Evolutionary conservation across 805 yeast species (phyloP).

Genomic region (Zygotorulaspora danielsina): DNA sequence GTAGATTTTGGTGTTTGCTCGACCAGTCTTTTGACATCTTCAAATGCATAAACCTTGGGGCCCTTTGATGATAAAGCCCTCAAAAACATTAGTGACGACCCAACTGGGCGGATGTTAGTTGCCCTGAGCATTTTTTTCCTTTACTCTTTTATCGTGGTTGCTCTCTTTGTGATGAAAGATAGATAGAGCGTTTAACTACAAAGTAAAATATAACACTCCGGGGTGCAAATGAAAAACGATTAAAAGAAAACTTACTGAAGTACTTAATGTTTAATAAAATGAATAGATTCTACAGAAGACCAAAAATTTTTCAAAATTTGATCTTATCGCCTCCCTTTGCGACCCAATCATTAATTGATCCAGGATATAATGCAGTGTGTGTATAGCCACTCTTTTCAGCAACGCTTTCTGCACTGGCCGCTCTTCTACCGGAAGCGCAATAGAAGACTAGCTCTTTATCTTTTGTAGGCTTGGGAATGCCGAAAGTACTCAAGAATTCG

Average conservation of each 20-base stretch:
- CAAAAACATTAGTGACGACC: slow-evolving; percentile 5
- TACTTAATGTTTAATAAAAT: too few species aligned
- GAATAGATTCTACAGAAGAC: too few species aligned
- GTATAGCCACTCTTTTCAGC: slow-evolving; percentile 79
- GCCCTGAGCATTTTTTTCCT: neutral
- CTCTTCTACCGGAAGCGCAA: slow-evolving; percentile 84
- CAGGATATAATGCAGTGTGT: slow-evolving; percentile 71
- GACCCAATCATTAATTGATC: slow-evolving; percentile 82
- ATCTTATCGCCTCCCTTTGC: slow-evolving; percentile 27
- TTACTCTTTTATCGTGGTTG: too few species aligned
- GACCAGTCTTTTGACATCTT: slow-evolving; percentile 47
- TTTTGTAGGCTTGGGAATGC: slow-evolving; percentile 64
- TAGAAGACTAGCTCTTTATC: slow-evolving; percentile 69
- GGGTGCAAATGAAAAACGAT: too few species aligned
- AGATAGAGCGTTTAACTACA: too few species aligned
- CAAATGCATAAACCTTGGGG: slow-evolving; percentile 50
- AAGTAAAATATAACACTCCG: too few species aligned
- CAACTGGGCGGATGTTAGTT: neutral
- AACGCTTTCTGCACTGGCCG: slow-evolving; percentile 73
- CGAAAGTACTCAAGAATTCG: slow-evolving; percentile 69
- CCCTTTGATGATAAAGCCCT: slow-evolving; percentile 19
- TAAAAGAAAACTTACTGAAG: too few species aligned
- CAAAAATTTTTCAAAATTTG: too few species aligned
- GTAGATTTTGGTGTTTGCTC: slow-evolving; percentile 44
- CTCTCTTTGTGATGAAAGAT: too few species aligned